Base-by-base conservation (phyloP, 306 rosid species). In the Ochetophila trinervis region DNA sequence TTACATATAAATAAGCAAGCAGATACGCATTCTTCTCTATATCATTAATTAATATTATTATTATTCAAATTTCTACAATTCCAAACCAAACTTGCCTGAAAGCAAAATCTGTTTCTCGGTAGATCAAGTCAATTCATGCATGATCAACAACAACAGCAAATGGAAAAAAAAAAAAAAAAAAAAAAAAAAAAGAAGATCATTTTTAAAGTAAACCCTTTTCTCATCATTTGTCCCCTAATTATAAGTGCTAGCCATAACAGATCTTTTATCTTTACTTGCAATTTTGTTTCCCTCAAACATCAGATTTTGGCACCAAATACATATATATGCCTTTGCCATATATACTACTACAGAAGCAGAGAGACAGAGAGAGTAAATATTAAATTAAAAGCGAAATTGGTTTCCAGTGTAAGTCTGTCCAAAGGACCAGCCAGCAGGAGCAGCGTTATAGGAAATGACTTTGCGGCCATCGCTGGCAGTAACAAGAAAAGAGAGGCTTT, bases 321-420 rank as follows among this genome's bases (percentile, higher is more conserved):
- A 17, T 32, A 15, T 59, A 27, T 32, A 63, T 63, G 17, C 6
- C 14, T 30, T 30, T 30, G 5, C 35, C 20, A 2, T 34, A 19
- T 18, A 16, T 36, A 59, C 20, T 18, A 61, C 21, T 34, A 35
- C 6, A 3, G 5, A 8, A 60, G 4, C 10, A 30, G 49, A 4
- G 53, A 20, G 61, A 4, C 32, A 27, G 32, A 27, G 32, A 27
- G 32, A 27, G 3, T 27, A 4, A 27, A 1, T 27, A 27, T 1
- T 27, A 6, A 63, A 17, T 57, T 60, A 84, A 67, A 74, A 84
- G 19, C 65, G 88, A 67, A 76, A 89, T 55, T 89, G 96, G 6
- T 85, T 72, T 60, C 96, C 96, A 0, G 84, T 76, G 54, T 86
- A 89, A 19, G 96, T 89, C 70, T 86, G 85, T 20, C 96, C 93